Conservation (phyloP, 352 stramenopile species). For the Phytophthora tubulina region DNA sequence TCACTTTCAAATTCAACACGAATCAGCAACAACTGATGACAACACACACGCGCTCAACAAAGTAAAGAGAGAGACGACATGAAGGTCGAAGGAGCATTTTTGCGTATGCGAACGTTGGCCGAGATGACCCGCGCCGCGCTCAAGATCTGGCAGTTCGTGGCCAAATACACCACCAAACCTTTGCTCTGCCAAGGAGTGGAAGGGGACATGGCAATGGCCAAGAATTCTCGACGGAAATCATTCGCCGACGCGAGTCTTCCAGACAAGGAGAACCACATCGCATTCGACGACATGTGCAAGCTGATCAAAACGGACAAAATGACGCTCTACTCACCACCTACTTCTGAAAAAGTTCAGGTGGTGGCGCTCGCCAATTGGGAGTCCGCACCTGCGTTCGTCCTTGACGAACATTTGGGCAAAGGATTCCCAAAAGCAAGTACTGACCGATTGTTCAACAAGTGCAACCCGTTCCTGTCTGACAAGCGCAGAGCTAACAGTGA, state of each 20-base stretch:
- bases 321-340: conserved; percentile 13
- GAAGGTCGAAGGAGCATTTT: conserved; percentile 28
- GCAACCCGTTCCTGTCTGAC: conserved; percentile 43
- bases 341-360: conserved; percentile 24
- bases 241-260: conserved; percentile 9
- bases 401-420: conserved; percentile 31
- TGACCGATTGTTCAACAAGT: conserved; percentile 43
- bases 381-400: conserved; percentile 31
- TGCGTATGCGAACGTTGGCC: conserved; percentile 17
- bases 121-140: conserved; percentile 28
- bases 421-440: conserved; percentile 22
- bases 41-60: conserved; percentile 14
- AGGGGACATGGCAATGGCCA: conserved; percentile 35
- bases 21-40: conserved; percentile 27
- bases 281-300: conserved; percentile 45
- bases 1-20: conserved; percentile 38
- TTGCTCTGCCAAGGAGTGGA: conserved; percentile 41
- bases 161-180: conserved; percentile 34
- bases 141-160: conserved; percentile 39
- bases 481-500: conserved; percentile 36
- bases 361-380: conserved; percentile 45
- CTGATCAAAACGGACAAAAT: conserved; percentile 28
- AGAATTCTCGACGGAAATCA: conserved; percentile 30
- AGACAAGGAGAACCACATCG: conserved; percentile 25
- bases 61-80: conserved; percentile 22